These are phyloP conservation scores for Ganoderma lingzhi DNA, from an alignment of 1,284 basidiomycete species.

Conservation along the genomic window DNA sequence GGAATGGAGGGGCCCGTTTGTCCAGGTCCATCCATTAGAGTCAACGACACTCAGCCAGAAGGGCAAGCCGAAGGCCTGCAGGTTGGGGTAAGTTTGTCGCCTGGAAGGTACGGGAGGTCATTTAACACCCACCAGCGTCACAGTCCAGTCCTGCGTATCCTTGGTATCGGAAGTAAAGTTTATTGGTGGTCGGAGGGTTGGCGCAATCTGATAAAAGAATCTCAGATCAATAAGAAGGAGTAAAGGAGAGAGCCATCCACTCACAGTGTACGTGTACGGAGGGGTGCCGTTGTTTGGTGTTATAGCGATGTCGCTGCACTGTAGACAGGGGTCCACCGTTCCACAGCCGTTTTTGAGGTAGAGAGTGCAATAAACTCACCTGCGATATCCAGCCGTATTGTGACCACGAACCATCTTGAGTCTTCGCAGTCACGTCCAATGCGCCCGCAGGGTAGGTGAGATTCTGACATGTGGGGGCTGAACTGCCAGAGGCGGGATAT, in stretches of 20 bases:
- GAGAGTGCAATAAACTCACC: constrained; percentile 40
- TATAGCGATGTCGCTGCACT: constrained; percentile 65
- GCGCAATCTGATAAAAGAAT: constrained; percentile 53
- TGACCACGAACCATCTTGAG: constrained; percentile 56
- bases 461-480: constrained; percentile 51
- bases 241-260: constrained; percentile 7
- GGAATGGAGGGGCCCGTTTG: constrained; percentile 63
- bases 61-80: constrained; percentile 56
- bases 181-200: constrained; percentile 65
- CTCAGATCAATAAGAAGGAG: not conserved
- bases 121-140: constrained; percentile 49
- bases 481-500: constrained; percentile 47
- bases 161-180: constrained; percentile 56
- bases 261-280: constrained; percentile 63
- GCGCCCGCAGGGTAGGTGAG: constrained; percentile 53
- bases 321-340: not conserved
- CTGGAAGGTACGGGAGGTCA: not conserved
- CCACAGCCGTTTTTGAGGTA: no score
- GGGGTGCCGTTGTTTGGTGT: constrained; percentile 64
- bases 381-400: constrained; percentile 67
- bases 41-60: constrained; percentile 67
- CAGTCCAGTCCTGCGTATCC: constrained; percentile 62
- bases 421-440: constrained; percentile 53
- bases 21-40: constrained; percentile 57
- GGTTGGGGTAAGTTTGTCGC: not conserved